Conservation (phyloP, 2,329 filamentous ascomycete species). For the Fusarium sp. region DNA sequence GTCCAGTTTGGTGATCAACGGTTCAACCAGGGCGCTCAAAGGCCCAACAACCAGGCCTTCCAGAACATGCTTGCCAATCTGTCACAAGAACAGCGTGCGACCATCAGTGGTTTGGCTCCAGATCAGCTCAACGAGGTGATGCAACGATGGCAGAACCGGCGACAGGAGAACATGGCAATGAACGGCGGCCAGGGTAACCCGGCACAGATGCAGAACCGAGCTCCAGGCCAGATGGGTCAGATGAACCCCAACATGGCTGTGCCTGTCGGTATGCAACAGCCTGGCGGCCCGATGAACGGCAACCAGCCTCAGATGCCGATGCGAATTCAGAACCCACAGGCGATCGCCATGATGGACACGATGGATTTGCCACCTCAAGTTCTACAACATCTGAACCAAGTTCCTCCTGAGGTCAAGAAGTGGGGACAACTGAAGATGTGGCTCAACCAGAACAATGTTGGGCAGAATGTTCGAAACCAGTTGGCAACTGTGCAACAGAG, state of each 20-base stretch:
- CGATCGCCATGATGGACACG: slow-evolving; percentile 56
- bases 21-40: slow-evolving; percentile 64
- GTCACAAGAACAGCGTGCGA: slow-evolving; percentile 57
- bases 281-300: slow-evolving; percentile 38
- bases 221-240: slow-evolving; percentile 45
- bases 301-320: slow-evolving; percentile 45
- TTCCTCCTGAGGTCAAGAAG: slow-evolving; percentile 59
- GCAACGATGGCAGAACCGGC: slow-evolving; percentile 57
- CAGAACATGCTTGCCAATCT: slow-evolving; percentile 57
- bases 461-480: slow-evolving; percentile 45
- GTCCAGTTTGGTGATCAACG: slow-evolving; percentile 62
- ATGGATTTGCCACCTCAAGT: slow-evolving; percentile 58
- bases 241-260: slow-evolving; percentile 47
- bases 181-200: slow-evolving; percentile 46
- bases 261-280: slow-evolving; percentile 46
- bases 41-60: slow-evolving; percentile 56
- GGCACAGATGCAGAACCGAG: slow-evolving; percentile 47
- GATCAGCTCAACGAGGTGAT: slow-evolving; percentile 65
- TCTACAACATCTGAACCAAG: slow-evolving; percentile 41
- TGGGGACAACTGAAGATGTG: slow-evolving; percentile 60
- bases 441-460: slow-evolving; percentile 51
- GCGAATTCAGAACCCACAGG: slow-evolving; percentile 47
- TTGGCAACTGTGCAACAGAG: slow-evolving; percentile 50
- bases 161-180: slow-evolving; percentile 49
- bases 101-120: slow-evolving; percentile 55